Percentiles rank a stretch among this genome's conserved stretches.
Conservation (phyloP, 352 stramenopile species). For the Blastocystis sp. region DNA sequence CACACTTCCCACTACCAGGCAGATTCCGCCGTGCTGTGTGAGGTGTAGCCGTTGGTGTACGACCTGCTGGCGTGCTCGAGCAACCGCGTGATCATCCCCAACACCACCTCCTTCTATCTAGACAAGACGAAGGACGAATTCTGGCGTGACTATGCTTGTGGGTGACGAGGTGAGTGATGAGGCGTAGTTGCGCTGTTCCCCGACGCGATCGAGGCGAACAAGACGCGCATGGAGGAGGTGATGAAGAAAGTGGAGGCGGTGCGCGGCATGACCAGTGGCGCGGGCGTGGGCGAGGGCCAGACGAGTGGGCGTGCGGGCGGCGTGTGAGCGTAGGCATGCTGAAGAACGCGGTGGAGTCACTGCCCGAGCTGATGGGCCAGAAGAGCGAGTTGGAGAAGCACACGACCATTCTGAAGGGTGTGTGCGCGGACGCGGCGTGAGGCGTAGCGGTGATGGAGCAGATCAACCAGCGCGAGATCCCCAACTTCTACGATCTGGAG, state of each 20-base stretch:
- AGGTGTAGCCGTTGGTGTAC: conserved; percentile 86
- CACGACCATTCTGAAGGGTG: conserved; percentile 81
- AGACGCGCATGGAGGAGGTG: conserved; percentile 79
- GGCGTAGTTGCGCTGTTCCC: conserved; percentile 78
- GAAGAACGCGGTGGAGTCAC: conserved; percentile 78
- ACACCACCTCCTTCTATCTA: conserved; percentile 61
- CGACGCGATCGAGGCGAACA: conserved; percentile 83
- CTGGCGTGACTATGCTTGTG: conserved; percentile 67
- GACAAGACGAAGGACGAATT: conserved; percentile 66
- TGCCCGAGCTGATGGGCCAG: conserved; percentile 79
- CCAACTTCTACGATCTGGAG: conserved; percentile 74
- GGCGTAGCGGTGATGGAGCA: conserved; percentile 78
- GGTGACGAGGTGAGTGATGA: background rate
- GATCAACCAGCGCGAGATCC: conserved; percentile 79
- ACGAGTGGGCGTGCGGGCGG: background rate
- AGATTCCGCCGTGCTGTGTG: background rate
- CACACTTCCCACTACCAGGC: conserved; percentile 79
- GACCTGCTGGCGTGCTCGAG: conserved; percentile 89
- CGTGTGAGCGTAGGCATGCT: conserved; percentile 70
- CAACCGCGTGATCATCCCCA: conserved; percentile 83
- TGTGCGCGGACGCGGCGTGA: background rate
- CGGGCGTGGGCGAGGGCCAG: conserved; percentile 7
- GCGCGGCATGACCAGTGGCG: conserved; percentile 71
- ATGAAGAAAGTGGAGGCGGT: conserved; percentile 74
- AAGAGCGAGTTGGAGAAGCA: conserved; percentile 84